Evolutionary conservation across 2,329 filamentous ascomycete genomes (phyloP).

Genomic region (Penicillium sp.): DNA sequence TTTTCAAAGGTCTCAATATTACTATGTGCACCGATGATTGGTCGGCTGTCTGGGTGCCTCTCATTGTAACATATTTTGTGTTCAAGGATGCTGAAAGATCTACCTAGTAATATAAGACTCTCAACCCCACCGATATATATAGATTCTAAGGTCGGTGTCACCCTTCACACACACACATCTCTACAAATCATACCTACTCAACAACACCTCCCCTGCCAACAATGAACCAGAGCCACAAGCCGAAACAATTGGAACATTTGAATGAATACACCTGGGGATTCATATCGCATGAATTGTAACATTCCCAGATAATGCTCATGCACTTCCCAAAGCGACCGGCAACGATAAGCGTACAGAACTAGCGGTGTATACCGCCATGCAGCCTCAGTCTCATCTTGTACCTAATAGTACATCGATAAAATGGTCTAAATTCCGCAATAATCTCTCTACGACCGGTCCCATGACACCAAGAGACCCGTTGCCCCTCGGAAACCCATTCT

Average conservation of each 20-base stretch:
- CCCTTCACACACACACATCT: not conserved
- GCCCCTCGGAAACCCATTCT: not conserved
- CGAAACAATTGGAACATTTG: not conserved
- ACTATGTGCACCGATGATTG: not conserved
- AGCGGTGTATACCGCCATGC: not conserved
- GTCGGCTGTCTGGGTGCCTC: not conserved
- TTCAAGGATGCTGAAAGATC: not conserved
- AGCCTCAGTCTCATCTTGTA: not conserved
- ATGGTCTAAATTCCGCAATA: not conserved
- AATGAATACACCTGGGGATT: not conserved
- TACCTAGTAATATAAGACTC: not conserved
- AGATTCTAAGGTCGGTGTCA: not conserved
- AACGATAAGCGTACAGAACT: not conserved
- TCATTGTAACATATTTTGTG: not conserved
- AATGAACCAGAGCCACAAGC: not conserved
- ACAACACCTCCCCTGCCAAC: not conserved
- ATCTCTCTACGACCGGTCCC: not conserved
- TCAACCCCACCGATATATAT: not conserved
- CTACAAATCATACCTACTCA: no score
- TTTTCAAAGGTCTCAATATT: not conserved
- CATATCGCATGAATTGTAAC: no score
- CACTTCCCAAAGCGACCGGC: no score
- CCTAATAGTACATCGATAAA: not conserved
- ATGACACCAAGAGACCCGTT: not conserved
- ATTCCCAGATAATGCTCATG: no score